These are phyloP conservation scores for Parathielavia appendiculata DNA, from an alignment of 495 filamentous ascomycete species.

Conservation along the genomic window DNA sequence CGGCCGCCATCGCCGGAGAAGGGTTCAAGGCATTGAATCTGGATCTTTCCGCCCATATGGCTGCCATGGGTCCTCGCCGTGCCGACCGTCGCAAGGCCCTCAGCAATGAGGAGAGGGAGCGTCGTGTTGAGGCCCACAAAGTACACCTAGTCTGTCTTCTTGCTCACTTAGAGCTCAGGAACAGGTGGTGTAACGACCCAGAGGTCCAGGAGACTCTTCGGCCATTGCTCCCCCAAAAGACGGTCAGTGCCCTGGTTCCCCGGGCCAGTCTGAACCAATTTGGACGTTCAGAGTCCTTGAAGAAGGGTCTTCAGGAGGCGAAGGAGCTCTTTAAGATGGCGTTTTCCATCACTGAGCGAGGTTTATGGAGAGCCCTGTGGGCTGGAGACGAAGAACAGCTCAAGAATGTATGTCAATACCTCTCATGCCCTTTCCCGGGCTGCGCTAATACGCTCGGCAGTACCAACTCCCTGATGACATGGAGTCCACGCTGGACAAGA, in stretches of 20 bases:
- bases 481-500: constrained; percentile 51
- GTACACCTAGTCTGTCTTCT: constrained; percentile 78
- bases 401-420: constrained; percentile 46
- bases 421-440: constrained; percentile 10
- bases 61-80: constrained; percentile 31
- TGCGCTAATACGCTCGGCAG: constrained; percentile 34
- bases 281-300: constrained; percentile 62
- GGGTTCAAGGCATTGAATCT: constrained; percentile 55
- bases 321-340: constrained; percentile 59
- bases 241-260: constrained; percentile 58
- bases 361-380: constrained; percentile 68
- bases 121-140: constrained; percentile 77
- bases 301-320: constrained; percentile 68
- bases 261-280: constrained; percentile 61
- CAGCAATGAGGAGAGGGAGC: constrained; percentile 62
- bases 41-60: constrained; percentile 42
- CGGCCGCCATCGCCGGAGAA: constrained; percentile 29
- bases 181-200: constrained; percentile 82
- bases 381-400: constrained; percentile 56
- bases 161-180: constrained; percentile 66
- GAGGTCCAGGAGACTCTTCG: constrained; percentile 57
- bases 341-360: constrained; percentile 66
- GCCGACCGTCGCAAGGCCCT: constrained; percentile 55
- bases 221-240: constrained; percentile 55
- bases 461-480: constrained; percentile 51